phyloP scores from a whole-genome alignment of 2,329 filamentous ascomycete genomes.

The Colletotrichum sp. region DNA sequence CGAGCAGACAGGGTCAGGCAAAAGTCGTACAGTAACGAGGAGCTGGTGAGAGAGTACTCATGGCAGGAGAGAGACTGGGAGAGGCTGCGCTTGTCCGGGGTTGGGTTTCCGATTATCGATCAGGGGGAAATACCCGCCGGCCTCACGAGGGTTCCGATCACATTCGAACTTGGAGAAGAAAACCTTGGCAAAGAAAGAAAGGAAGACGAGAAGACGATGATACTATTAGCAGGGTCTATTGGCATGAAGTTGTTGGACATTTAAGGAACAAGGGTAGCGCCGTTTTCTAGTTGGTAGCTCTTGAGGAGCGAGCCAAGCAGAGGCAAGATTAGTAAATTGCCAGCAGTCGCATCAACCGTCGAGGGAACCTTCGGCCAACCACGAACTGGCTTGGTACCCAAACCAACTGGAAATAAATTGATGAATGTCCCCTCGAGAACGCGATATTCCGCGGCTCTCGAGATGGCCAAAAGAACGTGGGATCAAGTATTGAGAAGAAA shows the following conservation, averaged over 20 bases:
- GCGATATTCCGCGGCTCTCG: not conserved
- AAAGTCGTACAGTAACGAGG: not conserved
- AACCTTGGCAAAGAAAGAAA: fast-evolving
- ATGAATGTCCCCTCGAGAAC: fast-evolving
- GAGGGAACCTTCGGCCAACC: not conserved
- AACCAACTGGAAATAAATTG: not conserved
- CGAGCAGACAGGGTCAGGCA: not conserved
- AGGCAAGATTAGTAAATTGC: not conserved
- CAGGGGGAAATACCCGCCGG: not conserved
- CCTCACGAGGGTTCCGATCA: not conserved
- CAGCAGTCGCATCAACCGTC: not conserved
- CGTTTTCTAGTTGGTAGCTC: not conserved
- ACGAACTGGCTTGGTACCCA: not conserved
- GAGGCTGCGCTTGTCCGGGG: not conserved
- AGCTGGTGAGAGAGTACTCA: not conserved
- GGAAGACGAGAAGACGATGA: not conserved
- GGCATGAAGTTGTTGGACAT: not conserved
- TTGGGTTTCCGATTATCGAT: not conserved
- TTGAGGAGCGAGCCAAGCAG: not conserved
- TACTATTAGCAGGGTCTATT: not conserved
- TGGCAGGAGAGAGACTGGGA: not conserved
- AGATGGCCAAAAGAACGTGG: not conserved
- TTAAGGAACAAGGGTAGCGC: not conserved
- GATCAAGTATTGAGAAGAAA: not conserved
- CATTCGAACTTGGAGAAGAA: not conserved